Base-by-base conservation (phyloP, 2,329 filamentous ascomycete genomes). In the Tolypocladium endophyticum region DNA sequence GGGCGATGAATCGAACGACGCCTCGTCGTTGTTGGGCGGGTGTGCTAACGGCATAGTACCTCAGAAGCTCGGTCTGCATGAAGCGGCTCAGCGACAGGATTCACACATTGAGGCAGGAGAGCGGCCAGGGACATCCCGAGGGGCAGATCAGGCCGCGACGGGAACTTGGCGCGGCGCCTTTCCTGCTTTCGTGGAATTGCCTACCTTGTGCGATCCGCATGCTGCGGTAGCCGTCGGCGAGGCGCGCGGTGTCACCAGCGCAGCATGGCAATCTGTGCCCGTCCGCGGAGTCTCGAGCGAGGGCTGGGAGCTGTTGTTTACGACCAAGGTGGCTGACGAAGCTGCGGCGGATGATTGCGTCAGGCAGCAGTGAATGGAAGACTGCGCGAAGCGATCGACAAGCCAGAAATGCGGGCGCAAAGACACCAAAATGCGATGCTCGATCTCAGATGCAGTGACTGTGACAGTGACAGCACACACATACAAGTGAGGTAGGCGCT, bases 1-100 rank as follows among this genome's bases (percentile, higher is more conserved):
- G 52, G 47, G 50, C 50, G 59, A 56, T 41, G 61, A 52, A 36
- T 59, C 59, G 38, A 58, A 58, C 55, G 62, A 64, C 60, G 58
- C 58, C 58, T 63, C 56, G 58, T 64, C 59, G 61, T 67, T 64
- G 60, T 62, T 62, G 55, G 60, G 53, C 45, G 58, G 58, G 62
- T 33, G 63, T 60, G 64, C 60, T 47, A 59, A 57, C 55, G 66
- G 65, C 66, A 68, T 68, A 60, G 60, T 65, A 61, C 59, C 39
- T 62, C 57, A 59, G 25, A 50, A 8, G 47, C 47, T 50, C 47
- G 7, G 58, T 60, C 63, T 65, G 57, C 16, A 18, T 12, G 54
- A 38, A 43, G 50, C 52, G 53, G 57, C 45, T 65, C 59, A 64
- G 64, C 63, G 39, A 14, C n/a, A 11, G 6, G 30, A 12, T 20